Base-by-base conservation (phyloP, 495 filamentous ascomycete species). In the Xylaria nigripes region DNA sequence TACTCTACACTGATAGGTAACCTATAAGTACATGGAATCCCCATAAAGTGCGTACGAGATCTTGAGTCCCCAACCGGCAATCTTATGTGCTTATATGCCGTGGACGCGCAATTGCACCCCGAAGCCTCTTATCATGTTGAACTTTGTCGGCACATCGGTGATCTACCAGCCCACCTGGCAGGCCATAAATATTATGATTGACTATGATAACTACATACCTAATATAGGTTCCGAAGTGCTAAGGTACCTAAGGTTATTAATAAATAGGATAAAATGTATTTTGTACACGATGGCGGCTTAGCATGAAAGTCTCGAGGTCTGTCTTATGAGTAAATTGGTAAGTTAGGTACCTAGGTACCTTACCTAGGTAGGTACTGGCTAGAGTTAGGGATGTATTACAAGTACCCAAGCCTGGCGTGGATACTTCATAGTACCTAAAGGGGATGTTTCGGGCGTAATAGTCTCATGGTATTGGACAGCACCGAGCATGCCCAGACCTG, bases 131-230 rank as follows among this genome's bases (percentile, higher is more conserved):
- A 48, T 13, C 42, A 43, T 41, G 44, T 54, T 47, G 51, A 54
- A 54, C 51, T 54, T 32, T 54, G 34, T 54, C 51, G 51, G 51
- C 44, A 48, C 34, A 54, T 43, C 51, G 32, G 44, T 44, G 44
- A 54, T 54, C 51, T 48, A 27, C 32, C 45, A 19, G 40, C 45
- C 34, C 51, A 36, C n/a, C 30, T 23, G 22, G 24, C 34, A 43
- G 27, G 27, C 32, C 4, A 29, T 29, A 29, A 29, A 29, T 9
- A 4, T 29, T n/a, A 30, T 10, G 27, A 30, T 10, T 5, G 27
- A 30, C 27, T 30, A 30, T n/a, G n/a, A n/a, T n/a, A n/a, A n/a
- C n/a, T n/a, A n/a, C n/a, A n/a, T n/a, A n/a, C n/a, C n/a, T n/a
- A n/a, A n/a, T n/a, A n/a, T n/a, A n/a, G n/a, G n/a, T n/a, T n/a